phyloP scores from a whole-genome alignment of 2,329 filamentous ascomycete genomes.

The Talaromyces sp. region DNA sequence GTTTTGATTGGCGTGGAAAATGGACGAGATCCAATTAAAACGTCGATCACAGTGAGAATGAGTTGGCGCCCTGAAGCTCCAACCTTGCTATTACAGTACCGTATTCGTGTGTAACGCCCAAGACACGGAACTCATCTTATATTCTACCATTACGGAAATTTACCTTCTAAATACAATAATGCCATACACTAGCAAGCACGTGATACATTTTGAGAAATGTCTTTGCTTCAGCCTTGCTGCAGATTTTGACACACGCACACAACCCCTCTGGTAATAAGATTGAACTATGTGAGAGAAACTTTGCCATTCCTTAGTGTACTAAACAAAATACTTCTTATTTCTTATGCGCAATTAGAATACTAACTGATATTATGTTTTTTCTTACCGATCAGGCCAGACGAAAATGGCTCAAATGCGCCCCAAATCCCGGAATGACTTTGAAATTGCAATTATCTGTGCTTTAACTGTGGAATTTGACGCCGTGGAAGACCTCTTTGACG shows the following conservation, averaged over 20 bases:
- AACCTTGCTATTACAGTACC: neutral
- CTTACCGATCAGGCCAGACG: neutral
- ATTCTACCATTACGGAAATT: too few relatives aligned
- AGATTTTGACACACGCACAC: neutral
- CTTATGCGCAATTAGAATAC: neutral
- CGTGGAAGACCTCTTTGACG: neutral
- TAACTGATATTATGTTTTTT: neutral
- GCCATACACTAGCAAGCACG: neutral
- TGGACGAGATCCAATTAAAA: neutral
- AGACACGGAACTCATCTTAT: too few relatives aligned
- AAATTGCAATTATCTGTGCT: constrained; percentile 5
- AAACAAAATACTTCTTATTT: neutral
- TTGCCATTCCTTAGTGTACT: neutral
- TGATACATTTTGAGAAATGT: neutral
- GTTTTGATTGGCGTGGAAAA: neutral
- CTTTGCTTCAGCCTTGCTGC: neutral
- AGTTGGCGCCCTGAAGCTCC: neutral
- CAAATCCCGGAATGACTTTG: neutral
- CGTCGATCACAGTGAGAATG: neutral
- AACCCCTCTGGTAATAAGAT: neutral
- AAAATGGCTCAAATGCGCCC: neutral
- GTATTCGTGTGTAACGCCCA: neutral
- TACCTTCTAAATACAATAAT: neutral
- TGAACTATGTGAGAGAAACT: neutral
- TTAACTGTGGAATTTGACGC: constrained; percentile 6